These are phyloP conservation scores for Marasmius tenuissimus DNA, from an alignment of 1,284 basidiomycete species.

Conservation along the genomic window DNA sequence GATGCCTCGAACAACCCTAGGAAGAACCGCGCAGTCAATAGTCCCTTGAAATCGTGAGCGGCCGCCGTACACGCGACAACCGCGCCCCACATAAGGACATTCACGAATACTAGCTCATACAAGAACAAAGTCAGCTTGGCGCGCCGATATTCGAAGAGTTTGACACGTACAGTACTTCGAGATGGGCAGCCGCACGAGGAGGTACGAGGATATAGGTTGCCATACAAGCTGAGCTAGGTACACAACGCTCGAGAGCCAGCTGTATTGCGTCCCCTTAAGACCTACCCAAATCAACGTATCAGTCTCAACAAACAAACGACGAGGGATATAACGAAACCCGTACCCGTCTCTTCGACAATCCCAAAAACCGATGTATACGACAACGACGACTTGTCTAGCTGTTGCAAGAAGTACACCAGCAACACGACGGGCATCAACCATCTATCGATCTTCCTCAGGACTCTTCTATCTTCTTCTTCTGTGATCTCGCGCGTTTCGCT, in stretches of 20 bases:
- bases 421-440: slow-evolving; percentile 42
- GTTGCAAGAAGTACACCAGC: slow-evolving; percentile 43
- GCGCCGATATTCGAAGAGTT: neutral
- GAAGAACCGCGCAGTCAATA: slow-evolving; percentile 40
- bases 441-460: slow-evolving; percentile 40
- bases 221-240: slow-evolving; percentile 46
- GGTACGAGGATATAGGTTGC: slow-evolving; percentile 43
- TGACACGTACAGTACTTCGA: slow-evolving; percentile 35
- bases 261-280: slow-evolving; percentile 44
- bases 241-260: slow-evolving; percentile 45
- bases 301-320: neutral
- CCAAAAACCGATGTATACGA: slow-evolving; percentile 45
- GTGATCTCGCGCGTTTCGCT: slow-evolving; percentile 28
- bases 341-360: slow-evolving; percentile 37
- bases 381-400: slow-evolving; percentile 44
- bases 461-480: slow-evolving; percentile 31
- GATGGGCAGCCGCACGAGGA: slow-evolving; percentile 42
- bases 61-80: slow-evolving; percentile 35
- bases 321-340: slow-evolving; percentile 4
- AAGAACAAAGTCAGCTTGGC: neutral
- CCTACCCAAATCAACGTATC: slow-evolving; percentile 18
- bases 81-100: slow-evolving; percentile 43
- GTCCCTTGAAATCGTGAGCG: slow-evolving; percentile 37
- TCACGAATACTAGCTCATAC: slow-evolving; percentile 30
- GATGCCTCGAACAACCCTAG: slow-evolving; percentile 45